These are phyloP conservation scores for Phalaenopsis aphrodite DNA, from an alignment of 106 monocot species.

Conservation along the genomic window DNA sequence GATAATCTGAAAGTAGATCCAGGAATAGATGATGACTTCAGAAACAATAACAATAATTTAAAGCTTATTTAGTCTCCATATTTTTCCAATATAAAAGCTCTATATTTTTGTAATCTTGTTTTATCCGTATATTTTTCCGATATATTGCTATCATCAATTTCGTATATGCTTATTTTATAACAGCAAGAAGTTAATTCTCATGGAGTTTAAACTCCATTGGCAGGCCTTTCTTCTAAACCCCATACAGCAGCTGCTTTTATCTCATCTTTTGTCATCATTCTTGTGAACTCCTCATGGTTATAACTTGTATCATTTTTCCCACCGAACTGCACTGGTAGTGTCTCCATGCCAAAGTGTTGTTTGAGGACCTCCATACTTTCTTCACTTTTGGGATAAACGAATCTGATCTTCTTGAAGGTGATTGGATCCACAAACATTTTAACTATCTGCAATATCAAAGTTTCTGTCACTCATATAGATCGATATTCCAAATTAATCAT, in stretches of 20 bases:
- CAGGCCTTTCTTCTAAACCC: slow-evolving; percentile 25
- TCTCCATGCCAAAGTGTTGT: slow-evolving; percentile 42
- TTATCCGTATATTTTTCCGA: not conserved
- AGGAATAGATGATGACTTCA: not conserved
- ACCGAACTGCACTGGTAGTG: slow-evolving; percentile 66
- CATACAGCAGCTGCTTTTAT: slow-evolving; percentile 27
- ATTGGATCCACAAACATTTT: slow-evolving; percentile 46
- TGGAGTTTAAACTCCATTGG: not conserved
- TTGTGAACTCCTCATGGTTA: slow-evolving; percentile 56
- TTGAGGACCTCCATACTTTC: slow-evolving; percentile 59
- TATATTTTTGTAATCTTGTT: not conserved
- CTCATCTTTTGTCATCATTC: slow-evolving; percentile 67
- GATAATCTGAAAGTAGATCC: too few relatives aligned
- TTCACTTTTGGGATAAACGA: slow-evolving; percentile 63
- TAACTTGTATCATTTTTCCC: slow-evolving; percentile 38
- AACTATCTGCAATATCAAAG: slow-evolving; percentile 3
- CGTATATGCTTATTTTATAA: not conserved
- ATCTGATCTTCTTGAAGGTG: slow-evolving; percentile 64
- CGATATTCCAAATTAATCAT: too few relatives aligned
- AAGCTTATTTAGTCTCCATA: not conserved
- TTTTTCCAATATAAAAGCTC: not conserved
- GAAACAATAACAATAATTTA: not conserved
- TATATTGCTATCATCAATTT: not conserved
- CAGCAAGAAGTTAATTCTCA: too few relatives aligned
- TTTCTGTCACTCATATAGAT: not conserved